A percentile compares a stretch with the other conserved stretches of the same genome.
These are phyloP conservation scores for Apiospora hydei DNA, from an alignment of 2,329 filamentous ascomycete genomes.

Conservation along the genomic window DNA sequence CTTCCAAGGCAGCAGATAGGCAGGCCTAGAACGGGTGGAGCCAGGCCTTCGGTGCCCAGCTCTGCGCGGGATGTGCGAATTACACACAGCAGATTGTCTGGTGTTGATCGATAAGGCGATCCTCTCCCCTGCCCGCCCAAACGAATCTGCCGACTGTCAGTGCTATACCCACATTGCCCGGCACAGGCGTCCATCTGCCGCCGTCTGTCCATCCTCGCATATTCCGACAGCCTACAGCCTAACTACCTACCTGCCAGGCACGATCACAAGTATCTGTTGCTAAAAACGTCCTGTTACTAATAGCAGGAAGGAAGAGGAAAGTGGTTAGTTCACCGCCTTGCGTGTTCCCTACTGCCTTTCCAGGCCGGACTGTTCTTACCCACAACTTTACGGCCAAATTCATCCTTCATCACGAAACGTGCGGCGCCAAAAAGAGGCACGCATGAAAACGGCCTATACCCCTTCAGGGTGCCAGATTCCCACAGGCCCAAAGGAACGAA, in stretches of 20 bases:
- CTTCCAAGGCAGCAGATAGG: neutral
- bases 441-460: neutral
- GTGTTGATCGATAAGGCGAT: neutral
- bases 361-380: neutral
- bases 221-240: no score
- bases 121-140: neutral
- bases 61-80: neutral
- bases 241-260: neutral
- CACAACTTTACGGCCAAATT: slow-evolving; percentile 10
- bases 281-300: neutral
- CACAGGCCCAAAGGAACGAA: neutral
- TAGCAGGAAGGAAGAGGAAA: neutral
- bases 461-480: neutral
- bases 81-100: neutral
- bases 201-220: neutral
- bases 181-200: neutral
- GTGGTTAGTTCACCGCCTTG: slow-evolving; percentile 7
- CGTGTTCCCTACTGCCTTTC: neutral
- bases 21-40: slow-evolving; percentile 13
- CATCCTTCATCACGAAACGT: neutral
- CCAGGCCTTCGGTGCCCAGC: neutral
- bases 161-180: slow-evolving; percentile 4
- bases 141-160: neutral
- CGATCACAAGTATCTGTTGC: neutral
- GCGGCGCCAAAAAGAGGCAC: neutral